Percentiles rank a stretch among this genome's conserved stretches.
phyloP scores from a whole-genome alignment of 1,284 basidiomycete genomes.

The Ceratobasidium sp. region DNA sequence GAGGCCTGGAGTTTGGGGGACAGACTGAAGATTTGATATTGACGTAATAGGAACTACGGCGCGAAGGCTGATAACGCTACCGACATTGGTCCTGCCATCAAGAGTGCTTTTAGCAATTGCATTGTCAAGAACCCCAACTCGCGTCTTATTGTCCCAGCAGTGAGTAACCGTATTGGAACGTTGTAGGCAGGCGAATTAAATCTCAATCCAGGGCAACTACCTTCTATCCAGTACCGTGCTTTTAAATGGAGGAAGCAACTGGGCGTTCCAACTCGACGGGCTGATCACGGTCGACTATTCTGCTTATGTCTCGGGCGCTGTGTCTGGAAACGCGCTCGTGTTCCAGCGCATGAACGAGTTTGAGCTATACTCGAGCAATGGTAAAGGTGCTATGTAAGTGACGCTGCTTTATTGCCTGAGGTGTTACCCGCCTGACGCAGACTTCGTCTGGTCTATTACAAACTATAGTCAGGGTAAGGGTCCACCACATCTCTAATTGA shows the following conservation, averaged over 20 bases:
- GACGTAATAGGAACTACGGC: constrained; percentile 18
- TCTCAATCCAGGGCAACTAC: constrained; percentile 46
- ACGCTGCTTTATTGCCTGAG: not conserved
- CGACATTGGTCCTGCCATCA: constrained; percentile 52
- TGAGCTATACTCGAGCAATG: constrained; percentile 52
- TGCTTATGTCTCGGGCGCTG: constrained; percentile 24
- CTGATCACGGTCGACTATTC: constrained; percentile 48
- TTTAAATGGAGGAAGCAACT: constrained; percentile 48
- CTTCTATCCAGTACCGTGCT: constrained; percentile 50
- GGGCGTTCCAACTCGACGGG: constrained; percentile 52
- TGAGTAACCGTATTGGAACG: not conserved
- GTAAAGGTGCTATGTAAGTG: constrained; percentile 52
- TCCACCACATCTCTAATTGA: not conserved
- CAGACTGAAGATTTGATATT: not conserved
- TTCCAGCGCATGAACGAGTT: constrained; percentile 50
- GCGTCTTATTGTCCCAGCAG: constrained; percentile 48
- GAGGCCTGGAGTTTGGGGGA: not conserved
- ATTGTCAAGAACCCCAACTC: constrained; percentile 49
- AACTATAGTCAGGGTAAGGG: constrained; percentile 45
- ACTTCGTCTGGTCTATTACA: not conserved
- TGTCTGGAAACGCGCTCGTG: constrained; percentile 16
- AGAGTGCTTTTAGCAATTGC: constrained; percentile 50
- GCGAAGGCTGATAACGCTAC: constrained; percentile 34
- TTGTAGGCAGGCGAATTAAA: not conserved
- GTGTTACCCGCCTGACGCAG: too few relatives aligned